Base-by-base conservation (phyloP, 2,329 filamentous ascomycete species). In the Mycosphaerella arachidis region DNA sequence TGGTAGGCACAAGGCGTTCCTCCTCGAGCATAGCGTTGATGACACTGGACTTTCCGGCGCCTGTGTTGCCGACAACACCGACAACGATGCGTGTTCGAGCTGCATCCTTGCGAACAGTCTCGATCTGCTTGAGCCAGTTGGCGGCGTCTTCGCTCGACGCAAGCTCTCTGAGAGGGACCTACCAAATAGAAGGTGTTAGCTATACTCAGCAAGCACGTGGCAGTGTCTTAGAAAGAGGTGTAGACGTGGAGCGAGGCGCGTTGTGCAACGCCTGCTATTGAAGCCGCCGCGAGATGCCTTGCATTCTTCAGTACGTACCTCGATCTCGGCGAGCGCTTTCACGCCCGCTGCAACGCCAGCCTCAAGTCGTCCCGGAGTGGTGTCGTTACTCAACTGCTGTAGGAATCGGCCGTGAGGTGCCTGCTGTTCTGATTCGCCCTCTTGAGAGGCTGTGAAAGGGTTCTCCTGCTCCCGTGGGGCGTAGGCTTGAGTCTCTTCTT, bases 11-110 rank as follows among this genome's bases (percentile, higher is more conserved):
- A 16, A 84, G 72, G n/a, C 80, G 76, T 63, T 87, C 83, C 65
- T 87, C 82, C 31, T 86, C 83, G 0, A 87, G 74, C 35, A 88
- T 67, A 0, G 85, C 84, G 66, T 87, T 88, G 69, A 88, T 86
- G 0, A 87, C 74, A 1, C 81, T 84, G 20, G 79, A 84, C 67
- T 88, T 88, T 0, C 85, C 85, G 1, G 82, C 80, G 0, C 85
- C 84, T 0, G 86, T 87, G 56, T 81, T 83, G 13, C 62, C 85
- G 2, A 85, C 79, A 0, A 88, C 81, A 6, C 84, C 85, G 18
- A 87, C 76, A 0, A 86, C 75, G 1, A 77, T 77, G 16, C 74
- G 73, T 10, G 77, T 78, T 29, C 71, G 72, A 5, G 68, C 67
- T 3, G 75, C 73, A 54, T 77, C 74, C 2, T 75, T 70, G 30